phyloP scores from a whole-genome alignment of 1,139 yeast species.

The Sugiyamaella xylanicola region DNA sequence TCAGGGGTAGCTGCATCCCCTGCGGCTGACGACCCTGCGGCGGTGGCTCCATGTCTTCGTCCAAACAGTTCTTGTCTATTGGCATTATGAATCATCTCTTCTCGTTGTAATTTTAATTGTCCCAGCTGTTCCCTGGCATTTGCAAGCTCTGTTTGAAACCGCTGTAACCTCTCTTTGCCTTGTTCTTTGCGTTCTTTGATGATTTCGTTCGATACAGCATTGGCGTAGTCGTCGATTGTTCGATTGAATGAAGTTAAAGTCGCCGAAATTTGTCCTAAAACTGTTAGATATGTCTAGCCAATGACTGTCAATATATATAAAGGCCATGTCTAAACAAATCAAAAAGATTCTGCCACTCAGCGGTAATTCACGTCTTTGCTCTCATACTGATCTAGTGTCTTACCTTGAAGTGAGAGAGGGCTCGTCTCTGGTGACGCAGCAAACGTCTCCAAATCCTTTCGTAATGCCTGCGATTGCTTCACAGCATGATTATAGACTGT shows the following conservation, averaged over 20 bases:
- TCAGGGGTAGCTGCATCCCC: slow-evolving; percentile 47
- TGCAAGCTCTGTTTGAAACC: slow-evolving; percentile 60
- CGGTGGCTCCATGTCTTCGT: slow-evolving; percentile 45
- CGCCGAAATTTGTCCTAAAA: slow-evolving; percentile 72
- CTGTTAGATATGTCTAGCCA: slow-evolving; percentile 14
- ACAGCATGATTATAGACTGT: slow-evolving; percentile 86
- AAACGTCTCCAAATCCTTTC: slow-evolving; percentile 66
- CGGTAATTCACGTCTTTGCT: too few species aligned
- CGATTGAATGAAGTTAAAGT: slow-evolving; percentile 73
- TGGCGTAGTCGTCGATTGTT: slow-evolving; percentile 76
- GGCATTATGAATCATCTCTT: slow-evolving; percentile 51
- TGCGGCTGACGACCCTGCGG: slow-evolving; percentile 9
- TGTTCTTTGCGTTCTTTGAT: slow-evolving; percentile 60
- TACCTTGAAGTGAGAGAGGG: slow-evolving; percentile 72
- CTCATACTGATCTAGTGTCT: slow-evolving; percentile 5
- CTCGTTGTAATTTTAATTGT: slow-evolving; percentile 64
- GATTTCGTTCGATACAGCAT: slow-evolving; percentile 61
- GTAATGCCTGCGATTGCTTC: slow-evolving; percentile 75
- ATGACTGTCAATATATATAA: too few species aligned
- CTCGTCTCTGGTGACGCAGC: slow-evolving; percentile 67
- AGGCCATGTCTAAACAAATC: too few species aligned
- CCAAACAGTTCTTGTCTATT: slow-evolving; percentile 65
- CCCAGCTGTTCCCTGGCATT: slow-evolving; percentile 63
- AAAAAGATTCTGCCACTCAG: too few species aligned
- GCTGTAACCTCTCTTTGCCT: slow-evolving; percentile 62